Base-by-base conservation (phyloP, 1,284 basidiomycete species). In the Naganishia cerealis region DNA sequence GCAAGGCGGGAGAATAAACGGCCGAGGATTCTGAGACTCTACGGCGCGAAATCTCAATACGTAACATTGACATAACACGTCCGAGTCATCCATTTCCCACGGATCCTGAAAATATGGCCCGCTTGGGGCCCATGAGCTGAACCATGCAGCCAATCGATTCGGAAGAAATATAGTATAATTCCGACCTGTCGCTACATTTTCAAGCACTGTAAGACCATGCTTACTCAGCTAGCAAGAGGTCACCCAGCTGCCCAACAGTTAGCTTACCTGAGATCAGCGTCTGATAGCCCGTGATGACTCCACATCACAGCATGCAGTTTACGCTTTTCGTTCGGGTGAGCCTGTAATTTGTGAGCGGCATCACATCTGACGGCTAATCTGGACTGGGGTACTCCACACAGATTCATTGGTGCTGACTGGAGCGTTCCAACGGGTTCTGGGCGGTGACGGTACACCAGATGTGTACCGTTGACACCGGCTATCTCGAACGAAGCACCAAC, bases 1-100 rank as follows among this genome's bases (percentile, higher is more conserved):
- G 69, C 72, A 75, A 13, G 69, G 67, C 8, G 74, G 75, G 33
- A 75, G 57, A 24, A 66, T 74, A 43, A 55, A 54, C 9, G 69
- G 69, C 29, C 69, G 61, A n/a, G 69, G 66, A 36, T 70, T 70
- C 56, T 70, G 69, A n/a, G n/a, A n/a, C 13, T 2, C 13, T 46
- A n/a, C 16, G 16, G 7, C 5, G 46, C 46, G 1, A 50, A 24
- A 5, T 5, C 21, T 3, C 12, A 50, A n/a, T 50, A 24, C 21
- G 46, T 24, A 50, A 24, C 21, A 24, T 18, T 24, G 46, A 50
- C n/a, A 50, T 13, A 50, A 13, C n/a, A 10, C 1, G 46, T 50
- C 46, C 46, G 46, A 50, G 10, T 24, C 46, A 50, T 50, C n/a
- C 24, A 50, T 33, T 50, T 15, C 21, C 21, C 46, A 21, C n/a